Evolutionary conservation across 2,329 filamentous ascomycete species (phyloP), one percentile per base, ranked within the genome.

Genomic region (Diaporthe australafricana): DNA sequence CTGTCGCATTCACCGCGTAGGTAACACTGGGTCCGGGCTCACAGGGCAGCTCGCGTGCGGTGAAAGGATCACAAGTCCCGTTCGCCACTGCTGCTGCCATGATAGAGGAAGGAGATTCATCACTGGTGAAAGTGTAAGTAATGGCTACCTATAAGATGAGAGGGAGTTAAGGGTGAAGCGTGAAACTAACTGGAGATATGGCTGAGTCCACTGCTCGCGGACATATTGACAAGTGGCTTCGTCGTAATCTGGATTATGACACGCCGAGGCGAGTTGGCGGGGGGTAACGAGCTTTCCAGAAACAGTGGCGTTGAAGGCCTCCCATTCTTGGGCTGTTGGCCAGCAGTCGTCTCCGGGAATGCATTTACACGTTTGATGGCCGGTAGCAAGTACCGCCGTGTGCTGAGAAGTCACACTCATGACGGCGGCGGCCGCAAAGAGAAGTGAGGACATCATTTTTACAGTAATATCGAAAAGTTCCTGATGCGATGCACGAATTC

Each of bases 71-170:
- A 32, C 72, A 73, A 53, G 48, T 71, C 42, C 68, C 50, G 50
- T 73, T 73, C 16, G 60, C 69, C n/a, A 71, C 78, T 70, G 82
- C 84, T 72, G 77, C 82, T 4, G 75, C 38, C 73, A 72, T 72
- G 32, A 74, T 48, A 1, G 77, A 79, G 8, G 77, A 78, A 27
- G 78, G 56, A 42, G 38, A 42, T 38, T 62, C 22, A 11, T n/a
- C n/a, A 30, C 35, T 62, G 14, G 56, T 62, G 17, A 62, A 32
- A 9, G 9, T n/a, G 16, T 77, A n/a, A 62, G 38, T 40, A 40
- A n/a, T 16, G 16, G 38, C 35, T 22, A 14, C 25, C 17, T n/a
- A 35, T 2, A 60, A 20, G 14, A 42, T 60, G 35, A 45, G 56
- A n/a, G n/a, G n/a, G 56, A n/a, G 38, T 6, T n/a, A 17, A 42